Conservation (phyloP, 805 yeast species). For the Teunomyces kruisii region DNA sequence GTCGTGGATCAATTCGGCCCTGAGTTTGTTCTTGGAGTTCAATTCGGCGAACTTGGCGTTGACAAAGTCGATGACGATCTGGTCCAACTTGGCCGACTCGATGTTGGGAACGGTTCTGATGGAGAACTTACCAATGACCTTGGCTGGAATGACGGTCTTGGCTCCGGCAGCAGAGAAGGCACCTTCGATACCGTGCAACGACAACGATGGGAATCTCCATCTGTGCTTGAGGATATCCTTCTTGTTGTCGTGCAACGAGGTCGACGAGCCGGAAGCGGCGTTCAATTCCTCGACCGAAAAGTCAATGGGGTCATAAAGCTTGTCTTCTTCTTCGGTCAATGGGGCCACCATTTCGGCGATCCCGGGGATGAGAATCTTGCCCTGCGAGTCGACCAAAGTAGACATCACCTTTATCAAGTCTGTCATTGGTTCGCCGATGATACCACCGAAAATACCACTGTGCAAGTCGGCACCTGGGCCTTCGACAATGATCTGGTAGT, state of each 20-base stretch:
- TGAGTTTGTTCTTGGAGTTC: conserved; percentile 72
- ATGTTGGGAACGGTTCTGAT: conserved; percentile 97
- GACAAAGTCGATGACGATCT: conserved; percentile 72
- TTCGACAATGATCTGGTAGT: conserved; percentile 74
- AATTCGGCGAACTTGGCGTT: conserved; percentile 63
- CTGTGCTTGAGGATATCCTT: conserved; percentile 92
- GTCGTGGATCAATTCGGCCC: conserved; percentile 81
- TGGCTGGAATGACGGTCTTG: conserved; percentile 96
- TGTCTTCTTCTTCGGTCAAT: conserved; percentile 74
- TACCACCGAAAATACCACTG: conserved; percentile 96
- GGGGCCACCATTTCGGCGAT: conserved; percentile 94
- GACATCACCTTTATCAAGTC: conserved; percentile 81
- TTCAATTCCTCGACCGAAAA: conserved; percentile 82
- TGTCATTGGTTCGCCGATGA: conserved; percentile 95
- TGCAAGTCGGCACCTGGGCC: conserved; percentile 98
- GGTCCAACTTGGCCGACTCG: conserved; percentile 72
- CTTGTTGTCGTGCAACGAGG: conserved; percentile 73
- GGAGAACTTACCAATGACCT: conserved; percentile 90
- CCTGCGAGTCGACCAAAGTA: conserved; percentile 74
- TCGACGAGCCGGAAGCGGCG: conserved; percentile 84
- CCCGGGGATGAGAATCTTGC: conserved; percentile 86
- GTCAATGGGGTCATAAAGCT: conserved; percentile 81
- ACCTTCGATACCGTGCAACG: conserved; percentile 96
- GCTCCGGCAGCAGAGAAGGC: conserved; percentile 96
- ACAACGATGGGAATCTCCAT: conserved; percentile 97